A percentile compares a stretch with the other conserved stretches of the same genome.
Conservation (phyloP, 768 basidiomycete genomes). For the Leucocoprinus leucothites region DNA sequence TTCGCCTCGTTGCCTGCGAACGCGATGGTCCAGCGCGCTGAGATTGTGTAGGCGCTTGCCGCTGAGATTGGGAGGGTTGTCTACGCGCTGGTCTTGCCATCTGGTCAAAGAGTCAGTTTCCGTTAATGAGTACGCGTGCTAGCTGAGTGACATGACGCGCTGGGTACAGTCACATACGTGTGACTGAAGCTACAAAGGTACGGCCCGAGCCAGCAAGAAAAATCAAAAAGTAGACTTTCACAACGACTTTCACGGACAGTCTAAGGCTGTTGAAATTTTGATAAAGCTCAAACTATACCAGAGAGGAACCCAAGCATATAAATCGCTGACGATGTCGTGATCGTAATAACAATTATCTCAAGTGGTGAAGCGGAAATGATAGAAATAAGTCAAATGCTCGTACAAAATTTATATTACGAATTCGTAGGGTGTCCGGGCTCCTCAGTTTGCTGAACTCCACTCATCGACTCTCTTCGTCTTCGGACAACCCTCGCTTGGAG, state of each 20-base stretch:
- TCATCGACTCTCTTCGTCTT: constrained; percentile 52
- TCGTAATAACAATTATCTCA: no score
- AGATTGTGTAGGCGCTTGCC: constrained; percentile 1
- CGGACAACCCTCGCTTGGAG: constrained; percentile 49
- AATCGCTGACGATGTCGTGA: no score
- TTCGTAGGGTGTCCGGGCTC: neutral
- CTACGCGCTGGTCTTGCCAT: constrained; percentile 13
- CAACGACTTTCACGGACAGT: no score
- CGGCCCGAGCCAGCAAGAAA: no score
- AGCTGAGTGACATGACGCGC: constrained; percentile 2
- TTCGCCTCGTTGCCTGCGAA: constrained; percentile 6
- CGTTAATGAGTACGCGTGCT: constrained; percentile 3
- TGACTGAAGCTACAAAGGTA: no score
- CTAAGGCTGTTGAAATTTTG: no score
- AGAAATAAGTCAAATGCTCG: no score
- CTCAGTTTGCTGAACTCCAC: constrained; percentile 20
- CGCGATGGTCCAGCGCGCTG: constrained; percentile 12
- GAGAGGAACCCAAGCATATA: no score
- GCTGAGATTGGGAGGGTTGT: constrained; percentile 5
- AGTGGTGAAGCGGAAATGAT: no score
- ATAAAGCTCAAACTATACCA: no score
- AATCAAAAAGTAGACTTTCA: no score
- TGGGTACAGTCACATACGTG: neutral
- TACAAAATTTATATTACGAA: no score
- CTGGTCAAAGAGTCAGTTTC: neutral